Conservation (phyloP, 805 yeast species). For the Candida cerambycidarum region DNA sequence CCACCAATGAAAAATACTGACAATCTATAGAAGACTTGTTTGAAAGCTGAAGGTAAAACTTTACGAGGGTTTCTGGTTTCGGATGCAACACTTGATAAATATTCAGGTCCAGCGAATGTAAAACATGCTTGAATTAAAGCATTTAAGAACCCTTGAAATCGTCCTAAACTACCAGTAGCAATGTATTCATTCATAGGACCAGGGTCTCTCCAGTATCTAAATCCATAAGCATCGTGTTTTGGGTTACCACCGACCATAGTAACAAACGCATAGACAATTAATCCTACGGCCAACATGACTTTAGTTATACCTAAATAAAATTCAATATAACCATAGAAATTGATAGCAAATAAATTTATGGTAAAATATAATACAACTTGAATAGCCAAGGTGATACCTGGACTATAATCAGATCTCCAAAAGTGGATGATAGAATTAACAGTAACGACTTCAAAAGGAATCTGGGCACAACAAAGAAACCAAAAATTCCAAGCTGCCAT, state of each 20-base stretch:
- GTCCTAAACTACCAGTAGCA: slow-evolving; percentile 53
- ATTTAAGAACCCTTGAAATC: slow-evolving; percentile 70
- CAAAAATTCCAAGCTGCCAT: slow-evolving; percentile 81
- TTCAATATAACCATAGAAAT: slow-evolving; percentile 77
- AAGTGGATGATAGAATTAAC: slow-evolving; percentile 76
- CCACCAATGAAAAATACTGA: slow-evolving; percentile 70
- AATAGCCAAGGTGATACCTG: slow-evolving; percentile 66
- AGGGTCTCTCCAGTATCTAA: slow-evolving; percentile 43
- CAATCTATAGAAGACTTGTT: slow-evolving; percentile 68
- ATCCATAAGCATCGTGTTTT: slow-evolving; percentile 52
- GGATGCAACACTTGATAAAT: slow-evolving; percentile 81
- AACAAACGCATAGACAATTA: slow-evolving; percentile 70
- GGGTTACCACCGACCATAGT: slow-evolving; percentile 92
- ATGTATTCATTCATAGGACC: slow-evolving; percentile 35
- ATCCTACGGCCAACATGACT: slow-evolving; percentile 70
- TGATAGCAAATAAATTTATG: slow-evolving; percentile 72
- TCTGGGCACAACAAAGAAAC: slow-evolving; percentile 70
- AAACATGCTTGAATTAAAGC: slow-evolving; percentile 72
- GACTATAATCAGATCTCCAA: slow-evolving; percentile 76
- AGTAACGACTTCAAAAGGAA: slow-evolving; percentile 82
- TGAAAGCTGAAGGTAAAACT: slow-evolving; percentile 75
- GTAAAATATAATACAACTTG: slow-evolving; percentile 62
- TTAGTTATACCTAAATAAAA: slow-evolving; percentile 72
- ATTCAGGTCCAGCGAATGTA: slow-evolving; percentile 86
- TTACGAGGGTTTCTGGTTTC: slow-evolving; percentile 73